Evolutionary conservation across 352 stramenopile genomes (phyloP).

Genomic region (Blastocystis sp.): DNA sequence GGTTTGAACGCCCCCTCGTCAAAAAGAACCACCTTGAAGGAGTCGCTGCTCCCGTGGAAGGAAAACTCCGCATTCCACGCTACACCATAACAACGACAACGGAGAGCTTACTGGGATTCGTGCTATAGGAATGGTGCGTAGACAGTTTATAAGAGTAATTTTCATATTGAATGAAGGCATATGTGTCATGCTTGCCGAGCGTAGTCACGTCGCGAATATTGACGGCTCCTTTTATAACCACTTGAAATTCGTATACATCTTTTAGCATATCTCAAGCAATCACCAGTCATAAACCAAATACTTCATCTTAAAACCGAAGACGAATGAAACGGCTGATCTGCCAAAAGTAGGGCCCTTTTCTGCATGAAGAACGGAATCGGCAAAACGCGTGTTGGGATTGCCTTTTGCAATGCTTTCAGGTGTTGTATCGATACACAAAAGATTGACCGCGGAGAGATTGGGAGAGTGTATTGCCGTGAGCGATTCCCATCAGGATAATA

Average conservation of each 20-base stretch:
- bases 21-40: background rate
- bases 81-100: background rate
- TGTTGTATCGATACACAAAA: background rate
- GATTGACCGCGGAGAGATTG: background rate
- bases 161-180: constrained; percentile 3
- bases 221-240: constrained; percentile 13
- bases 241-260: constrained; percentile 3
- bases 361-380: background rate
- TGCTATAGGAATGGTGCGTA: background rate
- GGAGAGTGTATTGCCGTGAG: background rate
- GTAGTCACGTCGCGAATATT: constrained; percentile 17
- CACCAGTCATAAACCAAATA: background rate
- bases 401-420: background rate
- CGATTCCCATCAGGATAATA: constrained; percentile 2
- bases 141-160: constrained; percentile 26
- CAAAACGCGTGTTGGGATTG: background rate
- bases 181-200: constrained; percentile 29
- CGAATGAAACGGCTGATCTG: background rate
- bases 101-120: background rate
- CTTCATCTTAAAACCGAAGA: background rate
- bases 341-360: background rate
- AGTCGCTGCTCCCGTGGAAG: constrained; percentile 4
- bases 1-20: background rate
- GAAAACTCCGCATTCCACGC: constrained; percentile 28
- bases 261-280: background rate